Conservation (phyloP, 2,329 filamentous ascomycete species). For the Rhinocladiella mackenziei region DNA sequence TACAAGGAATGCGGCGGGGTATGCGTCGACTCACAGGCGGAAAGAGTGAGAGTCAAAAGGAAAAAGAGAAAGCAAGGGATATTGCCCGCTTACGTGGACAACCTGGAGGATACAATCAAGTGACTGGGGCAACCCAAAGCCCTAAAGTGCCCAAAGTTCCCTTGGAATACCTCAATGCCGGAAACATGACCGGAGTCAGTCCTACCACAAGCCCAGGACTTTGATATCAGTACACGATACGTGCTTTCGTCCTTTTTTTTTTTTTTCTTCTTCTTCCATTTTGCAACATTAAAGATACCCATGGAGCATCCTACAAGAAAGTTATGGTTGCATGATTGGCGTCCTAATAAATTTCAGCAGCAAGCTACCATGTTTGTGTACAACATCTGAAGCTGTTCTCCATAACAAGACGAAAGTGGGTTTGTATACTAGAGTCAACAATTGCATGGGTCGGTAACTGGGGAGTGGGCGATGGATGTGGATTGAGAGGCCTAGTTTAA, state of each 20-base stretch:
- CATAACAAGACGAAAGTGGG: conserved; percentile 10
- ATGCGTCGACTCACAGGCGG: conserved; percentile 47
- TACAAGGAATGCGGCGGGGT: conserved; percentile 45
- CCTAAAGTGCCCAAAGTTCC: conserved; percentile 47
- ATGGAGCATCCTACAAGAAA: conserved; percentile 12
- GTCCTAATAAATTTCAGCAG: conserved; percentile 9
- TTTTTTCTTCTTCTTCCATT: conserved; percentile 9
- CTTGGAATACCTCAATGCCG: conserved; percentile 42
- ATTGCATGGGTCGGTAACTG: conserved; percentile 37
- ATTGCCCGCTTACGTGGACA: conserved; percentile 42
- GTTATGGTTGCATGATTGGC: conserved; percentile 8
- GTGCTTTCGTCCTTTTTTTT: not conserved
- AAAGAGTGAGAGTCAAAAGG: conserved; percentile 41
- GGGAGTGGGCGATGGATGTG: no score
- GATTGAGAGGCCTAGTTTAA: no score
- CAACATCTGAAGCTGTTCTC: conserved; percentile 12
- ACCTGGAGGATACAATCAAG: conserved; percentile 21
- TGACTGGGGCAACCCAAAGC: conserved; percentile 32
- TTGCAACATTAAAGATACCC: conserved; percentile 12
- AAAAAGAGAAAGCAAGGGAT: conserved; percentile 43
- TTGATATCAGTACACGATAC: conserved; percentile 12
- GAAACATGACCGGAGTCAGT: conserved; percentile 13
- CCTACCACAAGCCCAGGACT: conserved; percentile 21
- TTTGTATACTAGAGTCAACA: conserved; percentile 18
- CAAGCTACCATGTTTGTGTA: conserved; percentile 10